A percentile compares a stretch with the other conserved stretches of the same genome.
phyloP scores from a whole-genome alignment of 306 rosid genomes.

The Dalbergia cochinchinensis region DNA sequence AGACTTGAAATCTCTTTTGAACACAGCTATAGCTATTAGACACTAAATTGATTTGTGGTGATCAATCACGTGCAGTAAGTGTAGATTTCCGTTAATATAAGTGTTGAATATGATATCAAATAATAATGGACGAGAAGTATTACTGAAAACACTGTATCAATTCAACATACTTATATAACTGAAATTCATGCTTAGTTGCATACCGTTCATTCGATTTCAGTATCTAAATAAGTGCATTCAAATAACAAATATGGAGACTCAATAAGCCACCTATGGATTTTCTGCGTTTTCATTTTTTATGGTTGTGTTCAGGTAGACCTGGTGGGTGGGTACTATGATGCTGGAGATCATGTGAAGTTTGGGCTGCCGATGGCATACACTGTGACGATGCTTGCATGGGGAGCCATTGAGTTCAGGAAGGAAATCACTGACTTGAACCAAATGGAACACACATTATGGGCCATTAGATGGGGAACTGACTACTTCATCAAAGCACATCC shows the following conservation, averaged over 20 bases:
- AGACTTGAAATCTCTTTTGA: no score
- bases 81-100: no score
- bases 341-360: constrained; percentile 94
- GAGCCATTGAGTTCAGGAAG: constrained; percentile 73
- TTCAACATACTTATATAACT: no score
- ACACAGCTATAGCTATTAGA: not conserved
- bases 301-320: constrained; percentile 64
- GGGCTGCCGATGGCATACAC: constrained; percentile 91
- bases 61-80: no score
- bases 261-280: not conserved
- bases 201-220: no score
- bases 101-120: no score
- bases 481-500: constrained; percentile 86
- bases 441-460: constrained; percentile 67
- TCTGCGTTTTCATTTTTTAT: constrained; percentile 8
- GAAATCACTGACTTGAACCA: constrained; percentile 68
- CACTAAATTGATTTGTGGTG: not conserved
- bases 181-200: no score
- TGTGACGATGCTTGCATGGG: constrained; percentile 89
- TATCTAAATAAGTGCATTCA: no score
- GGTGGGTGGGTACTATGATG: constrained; percentile 96
- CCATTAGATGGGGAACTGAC: constrained; percentile 89
- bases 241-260: no score
- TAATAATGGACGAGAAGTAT: no score
- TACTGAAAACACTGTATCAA: not conserved